Conservation (phyloP, 163 green algal species). For the Scenedesmus sp. region DNA sequence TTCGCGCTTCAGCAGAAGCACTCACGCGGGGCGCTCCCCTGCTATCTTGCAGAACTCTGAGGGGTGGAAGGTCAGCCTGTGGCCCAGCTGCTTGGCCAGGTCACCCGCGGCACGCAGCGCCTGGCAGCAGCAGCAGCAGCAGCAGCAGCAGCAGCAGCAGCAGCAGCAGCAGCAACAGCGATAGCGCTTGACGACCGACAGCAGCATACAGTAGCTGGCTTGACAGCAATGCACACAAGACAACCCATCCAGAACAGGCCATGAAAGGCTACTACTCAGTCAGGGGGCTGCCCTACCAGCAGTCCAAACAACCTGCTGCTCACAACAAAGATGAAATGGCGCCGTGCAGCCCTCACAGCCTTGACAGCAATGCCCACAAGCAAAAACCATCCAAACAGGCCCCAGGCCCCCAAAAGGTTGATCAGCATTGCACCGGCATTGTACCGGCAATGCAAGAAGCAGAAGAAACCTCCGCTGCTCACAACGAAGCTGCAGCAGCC, state of each 20-base stretch:
- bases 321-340: no score
- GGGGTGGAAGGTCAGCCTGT: slow-evolving; percentile 85
- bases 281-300: no score
- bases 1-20: neutral
- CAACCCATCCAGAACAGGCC: no score
- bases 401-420: no score
- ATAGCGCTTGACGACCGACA: neutral
- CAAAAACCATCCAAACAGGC: no score
- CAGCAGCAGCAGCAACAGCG: neutral
- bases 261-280: no score
- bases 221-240: neutral
- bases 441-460: no score
- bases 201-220: neutral
- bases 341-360: no score
- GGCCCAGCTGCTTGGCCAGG: slow-evolving; percentile 62
- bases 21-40: slow-evolving; percentile 30
- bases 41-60: slow-evolving; percentile 86
- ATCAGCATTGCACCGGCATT: no score
- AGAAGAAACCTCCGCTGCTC: neutral
- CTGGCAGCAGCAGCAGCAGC: slow-evolving; percentile 31
- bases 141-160: neutral
- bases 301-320: no score
- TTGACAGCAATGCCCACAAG: no score
- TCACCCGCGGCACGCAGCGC: slow-evolving; percentile 69
- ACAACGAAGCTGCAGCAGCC: neutral